Percentiles rank a stretch among this genome's conserved stretches.
Evolutionary conservation across 148 eudicot genomes (phyloP).

Genomic region (Agrostemma githago): DNA sequence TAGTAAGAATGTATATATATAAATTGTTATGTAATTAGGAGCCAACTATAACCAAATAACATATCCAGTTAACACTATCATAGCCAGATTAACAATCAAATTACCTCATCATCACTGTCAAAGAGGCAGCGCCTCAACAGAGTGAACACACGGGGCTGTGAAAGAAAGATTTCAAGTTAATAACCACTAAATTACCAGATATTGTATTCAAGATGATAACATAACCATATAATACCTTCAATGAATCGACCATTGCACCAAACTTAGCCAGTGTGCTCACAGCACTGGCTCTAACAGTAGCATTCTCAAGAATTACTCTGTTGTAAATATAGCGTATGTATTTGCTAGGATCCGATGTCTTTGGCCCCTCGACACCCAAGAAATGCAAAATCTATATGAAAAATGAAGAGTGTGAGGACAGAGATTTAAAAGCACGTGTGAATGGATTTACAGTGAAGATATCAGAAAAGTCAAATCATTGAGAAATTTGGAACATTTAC

Average conservation of each 20-base stretch:
- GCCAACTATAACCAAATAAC: neutral
- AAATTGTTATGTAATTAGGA: neutral
- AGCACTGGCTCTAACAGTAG: constrained; percentile 96
- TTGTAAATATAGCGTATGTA: constrained; percentile 89
- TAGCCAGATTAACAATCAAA: neutral
- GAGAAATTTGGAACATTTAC: constrained; percentile 31
- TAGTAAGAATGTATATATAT: neutral
- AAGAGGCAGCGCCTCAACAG: constrained; percentile 87
- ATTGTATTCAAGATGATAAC: neutral
- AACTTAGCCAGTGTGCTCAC: constrained; percentile 98
- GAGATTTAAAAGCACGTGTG: neutral
- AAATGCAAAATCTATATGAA: constrained; percentile 78
- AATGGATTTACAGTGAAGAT: neutral
- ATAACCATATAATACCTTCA: constrained; percentile 57
- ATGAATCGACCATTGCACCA: constrained; percentile 80
- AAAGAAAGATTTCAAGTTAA: constrained; percentile 21
- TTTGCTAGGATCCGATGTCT: constrained; percentile 93
- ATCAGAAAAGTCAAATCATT: neutral
- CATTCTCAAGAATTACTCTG: constrained; percentile 95
- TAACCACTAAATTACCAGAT: neutral
- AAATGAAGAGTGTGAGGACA: neutral
- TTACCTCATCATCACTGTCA: constrained; percentile 99
- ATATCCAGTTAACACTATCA: neutral
- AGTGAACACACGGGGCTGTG: constrained; percentile 91
- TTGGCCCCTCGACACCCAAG: constrained; percentile 95